A percentile compares a stretch with the other conserved stretches of the same genome.
phyloP scores from a whole-genome alignment of 352 stramenopile species.

The Pythium apleroticum region DNA sequence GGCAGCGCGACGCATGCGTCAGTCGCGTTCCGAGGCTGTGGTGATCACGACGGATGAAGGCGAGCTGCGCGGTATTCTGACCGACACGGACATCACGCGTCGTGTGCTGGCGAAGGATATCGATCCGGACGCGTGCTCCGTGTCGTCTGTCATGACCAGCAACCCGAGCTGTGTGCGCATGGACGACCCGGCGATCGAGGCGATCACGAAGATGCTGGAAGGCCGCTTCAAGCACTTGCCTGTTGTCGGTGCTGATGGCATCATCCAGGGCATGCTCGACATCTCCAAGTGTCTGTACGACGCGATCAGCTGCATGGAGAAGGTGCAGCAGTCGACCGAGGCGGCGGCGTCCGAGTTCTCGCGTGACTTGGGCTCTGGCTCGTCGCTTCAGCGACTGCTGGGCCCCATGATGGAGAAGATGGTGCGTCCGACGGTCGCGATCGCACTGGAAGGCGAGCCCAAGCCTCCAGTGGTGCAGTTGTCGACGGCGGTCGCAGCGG shows the following conservation, averaged over 20 bases:
- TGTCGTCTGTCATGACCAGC: conserved; percentile 83
- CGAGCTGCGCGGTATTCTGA: conserved; percentile 83
- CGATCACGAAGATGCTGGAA: conserved; percentile 89
- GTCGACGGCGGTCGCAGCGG: conserved; percentile 65
- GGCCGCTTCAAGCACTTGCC: conserved; percentile 88
- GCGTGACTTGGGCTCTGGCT: conserved; percentile 65
- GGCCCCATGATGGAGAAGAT: conserved; percentile 90
- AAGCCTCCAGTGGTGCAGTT: conserved; percentile 78
- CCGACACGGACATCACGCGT: conserved; percentile 84
- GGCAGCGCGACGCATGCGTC: conserved; percentile 76
- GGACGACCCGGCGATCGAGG: conserved; percentile 82
- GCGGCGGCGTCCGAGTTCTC: conserved; percentile 78
- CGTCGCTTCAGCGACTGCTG: conserved; percentile 70
- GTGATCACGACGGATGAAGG: conserved; percentile 84
- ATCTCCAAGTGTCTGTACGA: conserved; percentile 91
- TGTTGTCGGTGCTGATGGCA: conserved; percentile 67
- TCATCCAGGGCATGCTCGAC: conserved; percentile 84
- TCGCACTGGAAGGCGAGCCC: conserved; percentile 76
- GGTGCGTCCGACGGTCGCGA: conserved; percentile 80
- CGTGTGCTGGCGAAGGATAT: conserved; percentile 81
- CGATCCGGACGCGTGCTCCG: conserved; percentile 74
- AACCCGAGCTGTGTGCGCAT: conserved; percentile 79
- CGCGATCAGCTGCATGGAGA: conserved; percentile 85
- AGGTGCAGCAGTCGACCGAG: conserved; percentile 85
- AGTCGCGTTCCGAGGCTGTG: conserved; percentile 82